Base-by-base conservation (phyloP, 176 grass and related monocot species). In the Ampelocalamus luodianensis region DNA sequence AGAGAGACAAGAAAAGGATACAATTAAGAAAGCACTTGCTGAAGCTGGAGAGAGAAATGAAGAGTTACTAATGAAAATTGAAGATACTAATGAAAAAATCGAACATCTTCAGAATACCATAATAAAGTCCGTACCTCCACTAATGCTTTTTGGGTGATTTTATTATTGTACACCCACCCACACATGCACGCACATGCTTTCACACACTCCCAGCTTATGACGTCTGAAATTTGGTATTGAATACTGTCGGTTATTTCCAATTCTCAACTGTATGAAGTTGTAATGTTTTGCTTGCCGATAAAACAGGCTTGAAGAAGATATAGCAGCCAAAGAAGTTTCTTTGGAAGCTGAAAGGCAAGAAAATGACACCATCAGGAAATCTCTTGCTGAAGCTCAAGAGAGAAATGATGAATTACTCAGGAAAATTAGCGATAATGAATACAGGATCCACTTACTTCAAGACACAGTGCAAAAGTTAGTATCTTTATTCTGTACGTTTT, bases 371-470 rank as follows among this genome's bases (percentile, higher is more conserved):
- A 81, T 71, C 53, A 88, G 48, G 38, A 91, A 77, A 77, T 80
- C 86, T 76, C 82, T 91, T 72, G 32, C 77, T 72, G 85, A 91
- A 88, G 37, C 89, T 81, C 81, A 91, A 48, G 61, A 91, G 55
- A 71, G 59, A 91, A 85, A 85, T 66, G 85, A 85, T 63, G 89
- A 88, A 77, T 88, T 91, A 80, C 70, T 88, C 53, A 91, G 79
- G 73, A 91, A 88, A 91, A 83, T 85, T 82, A 85, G 72, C 8
- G 89, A 91, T n/a, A 88, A 66, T 81, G 89, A 91, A 82, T 90
- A 87, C 74, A 83, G 89, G 68, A 87, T 86, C 59, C 89, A 90
- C 74, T 78, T 79, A 60, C 89, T 90, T 83, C 89, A 90, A 87
- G 89, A 90, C 50, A 90, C 89, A 13, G 71, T 39, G 32, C 85